These are phyloP conservation scores for Lactarius hengduanensis DNA, from an alignment of 768 basidiomycete species.

Conservation along the genomic window DNA sequence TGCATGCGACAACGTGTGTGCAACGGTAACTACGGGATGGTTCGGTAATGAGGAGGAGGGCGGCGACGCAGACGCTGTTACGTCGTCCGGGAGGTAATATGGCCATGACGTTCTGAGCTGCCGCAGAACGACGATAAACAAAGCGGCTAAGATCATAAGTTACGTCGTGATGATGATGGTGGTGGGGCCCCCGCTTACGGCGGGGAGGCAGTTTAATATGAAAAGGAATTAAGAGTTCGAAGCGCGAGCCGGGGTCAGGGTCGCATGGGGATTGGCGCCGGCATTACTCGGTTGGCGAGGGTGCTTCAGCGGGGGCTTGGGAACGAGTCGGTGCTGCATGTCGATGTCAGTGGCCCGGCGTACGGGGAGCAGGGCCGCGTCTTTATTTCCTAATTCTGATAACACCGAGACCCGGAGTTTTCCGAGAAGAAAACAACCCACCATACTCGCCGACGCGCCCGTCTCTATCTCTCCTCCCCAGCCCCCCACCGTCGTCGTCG, in stretches of 20 bases:
- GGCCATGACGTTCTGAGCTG: neutral
- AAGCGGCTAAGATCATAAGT: conserved; percentile 23
- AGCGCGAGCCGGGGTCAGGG: conserved; percentile 2
- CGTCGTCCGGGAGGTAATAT: neutral
- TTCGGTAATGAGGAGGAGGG: neutral
- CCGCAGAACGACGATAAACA: conserved; percentile 12
- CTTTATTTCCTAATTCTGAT: too few species aligned
- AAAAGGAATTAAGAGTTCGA: neutral
- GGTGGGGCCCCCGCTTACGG: neutral
- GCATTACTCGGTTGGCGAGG: conserved; percentile 16
- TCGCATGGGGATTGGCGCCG: neutral
- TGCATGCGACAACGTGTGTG: conserved; percentile 17
- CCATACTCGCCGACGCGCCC: conserved; percentile 17
- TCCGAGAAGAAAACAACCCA: conserved; percentile 22
- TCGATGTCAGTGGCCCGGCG: conserved; percentile 46
- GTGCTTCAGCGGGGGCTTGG: conserved; percentile 69
- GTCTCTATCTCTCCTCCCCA: neutral
- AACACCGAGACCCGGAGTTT: conserved; percentile 15
- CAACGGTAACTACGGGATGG: conserved; percentile 2
- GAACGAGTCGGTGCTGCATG: conserved; percentile 70
- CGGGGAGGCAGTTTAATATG: neutral
- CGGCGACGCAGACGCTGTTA: neutral
- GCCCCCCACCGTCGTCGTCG: conserved; percentile 11
- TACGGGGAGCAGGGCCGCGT: conserved; percentile 32
- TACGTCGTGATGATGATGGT: conserved; percentile 1